Base-by-base conservation (phyloP, 495 filamentous ascomycete species). In the Penicillium atrosanguineum region DNA sequence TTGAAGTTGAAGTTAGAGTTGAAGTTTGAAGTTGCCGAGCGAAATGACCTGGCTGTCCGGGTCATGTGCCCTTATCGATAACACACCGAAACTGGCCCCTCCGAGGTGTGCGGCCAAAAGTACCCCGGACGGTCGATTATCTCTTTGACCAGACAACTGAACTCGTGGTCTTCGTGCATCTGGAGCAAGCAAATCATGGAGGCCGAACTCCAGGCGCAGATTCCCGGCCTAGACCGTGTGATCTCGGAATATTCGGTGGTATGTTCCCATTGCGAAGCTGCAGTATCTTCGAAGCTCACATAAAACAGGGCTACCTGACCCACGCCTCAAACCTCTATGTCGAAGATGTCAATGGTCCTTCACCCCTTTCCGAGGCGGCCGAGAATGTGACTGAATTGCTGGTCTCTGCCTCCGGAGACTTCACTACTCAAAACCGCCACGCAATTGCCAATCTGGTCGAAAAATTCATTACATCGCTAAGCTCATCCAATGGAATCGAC, bases 211-310 rank as follows among this genome's bases (percentile, higher is more conserved):
- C 86, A 87, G 68, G 77, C 88, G 28, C 84, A 88, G 60, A 84
- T 98, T 52, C 93, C 94, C 44, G 86, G 87, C 56, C 86, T 96
- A 52, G 94, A 98, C 71, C 89, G 86, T 41, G 83, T 96, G 51
- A 76, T 98, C 47, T 90, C 90, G 36, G 89, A 95, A 68, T 98
- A 98, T 67, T 91, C 93, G 19, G 87, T 90, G 56, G 78, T 79
- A 70, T 59, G 76, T 69, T 36, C 28, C 15, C 25, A 15, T 20
- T 36, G 25, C 31, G 31, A 34, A 34, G 31, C 44, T 40, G 26
- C 44, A 41, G 37, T 26, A 49, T 40, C 48, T 44, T 51, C 26
- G 45, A 59, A 50, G 53, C 61, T 59, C 39, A 65, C 36, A 25
- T 46, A 40, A 18, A 26, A 46, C 34, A 82, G 79, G 95, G 94